Percentiles rank a stretch among this genome's conserved stretches.
These are phyloP conservation scores for Trichosanthes truncata DNA, from an alignment of 306 rosid genomes.

Conservation along the genomic window DNA sequence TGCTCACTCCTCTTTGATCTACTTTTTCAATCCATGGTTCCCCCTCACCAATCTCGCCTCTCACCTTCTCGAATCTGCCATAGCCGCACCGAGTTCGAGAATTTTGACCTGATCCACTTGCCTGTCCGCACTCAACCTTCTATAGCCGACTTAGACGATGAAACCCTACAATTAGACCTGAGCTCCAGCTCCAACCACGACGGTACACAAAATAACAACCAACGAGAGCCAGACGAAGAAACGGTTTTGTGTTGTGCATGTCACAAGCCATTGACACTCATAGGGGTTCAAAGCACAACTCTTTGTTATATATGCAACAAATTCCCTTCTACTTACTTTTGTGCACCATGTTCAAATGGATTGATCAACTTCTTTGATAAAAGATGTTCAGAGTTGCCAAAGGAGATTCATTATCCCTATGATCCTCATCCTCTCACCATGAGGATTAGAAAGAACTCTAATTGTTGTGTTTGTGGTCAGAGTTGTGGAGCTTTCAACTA, in stretches of 20 bases:
- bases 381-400: constrained; percentile 1
- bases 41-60: not conserved
- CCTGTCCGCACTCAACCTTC: not conserved
- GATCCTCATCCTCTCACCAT: constrained; percentile 1
- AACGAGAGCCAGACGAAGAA: not conserved
- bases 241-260: not conserved
- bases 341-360: constrained; percentile 5
- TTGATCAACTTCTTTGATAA: not conserved
- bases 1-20: not conserved
- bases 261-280: not conserved
- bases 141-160: not conserved
- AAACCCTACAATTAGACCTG: not conserved
- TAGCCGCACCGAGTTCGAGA: not conserved
- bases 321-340: not conserved
- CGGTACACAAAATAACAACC: not conserved
- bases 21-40: not conserved
- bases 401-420: not conserved
- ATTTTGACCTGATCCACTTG: not conserved
- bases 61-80: not conserved
- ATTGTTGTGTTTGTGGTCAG: not conserved
- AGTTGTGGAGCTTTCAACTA: not conserved
- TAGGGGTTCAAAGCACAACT: not conserved
- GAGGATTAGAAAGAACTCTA: not conserved
- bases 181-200: not conserved
- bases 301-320: constrained; percentile 3